Base-by-base conservation (phyloP, 2,329 filamentous ascomycete genomes). In the Coniochaeta hoffmannii region DNA sequence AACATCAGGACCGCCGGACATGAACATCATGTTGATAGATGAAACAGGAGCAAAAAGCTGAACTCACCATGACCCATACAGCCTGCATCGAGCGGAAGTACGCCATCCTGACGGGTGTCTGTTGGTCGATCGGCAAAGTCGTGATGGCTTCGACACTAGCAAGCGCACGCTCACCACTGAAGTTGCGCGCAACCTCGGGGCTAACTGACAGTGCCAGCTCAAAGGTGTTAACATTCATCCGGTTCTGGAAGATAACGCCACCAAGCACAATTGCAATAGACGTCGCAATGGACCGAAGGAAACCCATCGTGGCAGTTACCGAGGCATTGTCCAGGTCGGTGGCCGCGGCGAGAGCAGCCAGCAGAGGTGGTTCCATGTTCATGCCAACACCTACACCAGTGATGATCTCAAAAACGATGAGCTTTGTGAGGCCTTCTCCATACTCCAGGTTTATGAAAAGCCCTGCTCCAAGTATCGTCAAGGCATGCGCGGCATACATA, bases 171-270 rank as follows among this genome's bases (percentile, higher is more conserved):
- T 72, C 73, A 24, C 80, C 78, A 28, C 76, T 73, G n/a, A 85
- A 73, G 17, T 71, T 64, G 2, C 65, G 58, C 0, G 57, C 57
- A 9, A 50, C 12, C 10, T 76, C 62, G 0, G 73, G 70, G 0
- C 79, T 79, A 0, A 89, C 74, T 4, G 77, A 68, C 30, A 70
- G 62, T 22, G 71, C 68, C 30, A 88, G 75, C 9, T 65, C 64
- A 4, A 71, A 64, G 28, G 77, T 73, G 61, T 83, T 79, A 50
- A 73, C 74, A 60, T 82, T 71, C 83, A 90, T 89, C 57, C 79
- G 73, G 66, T 92, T 91, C 69, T 90, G 85, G 71, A 92, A 91
- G 35, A 92, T 79, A 49, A 90, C 87, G n/a, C 87, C 84, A 24
- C 89, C 89, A 36, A 91, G 76, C 1, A 90, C 87, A 53, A 90